Evolutionary conservation across 2,329 filamentous ascomycete species (phyloP), one percentile per base, ranked within the genome.

Genomic region (Didymella sp.): DNA sequence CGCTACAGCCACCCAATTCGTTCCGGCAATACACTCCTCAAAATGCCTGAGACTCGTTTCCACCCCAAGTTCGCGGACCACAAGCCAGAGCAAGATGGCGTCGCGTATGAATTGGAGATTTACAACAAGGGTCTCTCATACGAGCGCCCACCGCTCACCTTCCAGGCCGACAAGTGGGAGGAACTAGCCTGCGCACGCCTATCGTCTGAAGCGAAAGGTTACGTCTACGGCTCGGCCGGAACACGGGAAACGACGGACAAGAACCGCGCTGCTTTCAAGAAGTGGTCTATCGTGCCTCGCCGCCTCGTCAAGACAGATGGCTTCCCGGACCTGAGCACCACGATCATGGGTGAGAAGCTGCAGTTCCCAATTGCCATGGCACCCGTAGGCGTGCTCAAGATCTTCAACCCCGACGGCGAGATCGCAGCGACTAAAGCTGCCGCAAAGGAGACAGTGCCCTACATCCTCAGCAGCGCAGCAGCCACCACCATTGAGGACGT

Each of bases 331-430:
- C 57, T 67, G 13, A 52, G 28, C 4, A 58, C 60, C 17, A 56
- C 61, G 1, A 63, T 80, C 1, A 68, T 77, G 15, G 79, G 78
- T 6, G 71, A 78, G 47, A 73, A 77, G 46, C 75, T 81, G 33
- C 72, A 79, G 7, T 78, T 74, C 3, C 86, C 85, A 0, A 67
- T 89, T 1, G 71, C 89, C 2, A 82, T 89, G 74, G 87, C 87
- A 2, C 88, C 88, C 0, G 78, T 91, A 1, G 88, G 89, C 0
- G 86, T 89, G 0, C 86, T 90, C 62, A 77, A 77, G 0, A 84
- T 89, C 24, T 88, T 89, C 73, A 87, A 91, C 62, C 71, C 79
- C 0, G 84, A 89, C 60, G 84, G 82, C n/a, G 88, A 91, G 64
- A 77, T 81, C 0, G 87, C 85, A 0, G 80, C 85, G 0, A 85